A percentile compares a stretch with the other conserved stretches of the same genome.
Conservation (phyloP, 305 asterid genomes). For the Lippia alba region DNA sequence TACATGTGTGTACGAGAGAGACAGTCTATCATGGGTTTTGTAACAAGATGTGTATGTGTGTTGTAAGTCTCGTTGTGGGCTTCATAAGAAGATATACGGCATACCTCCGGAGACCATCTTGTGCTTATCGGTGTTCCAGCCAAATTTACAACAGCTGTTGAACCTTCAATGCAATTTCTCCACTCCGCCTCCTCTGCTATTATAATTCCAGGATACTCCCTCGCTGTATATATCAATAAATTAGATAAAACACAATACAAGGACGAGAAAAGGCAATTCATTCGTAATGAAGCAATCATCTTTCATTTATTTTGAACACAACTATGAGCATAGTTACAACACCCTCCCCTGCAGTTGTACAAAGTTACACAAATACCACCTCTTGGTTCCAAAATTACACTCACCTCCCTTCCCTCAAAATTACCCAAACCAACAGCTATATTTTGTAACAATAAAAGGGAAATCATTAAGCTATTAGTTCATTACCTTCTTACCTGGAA, state of each 20-base stretch:
- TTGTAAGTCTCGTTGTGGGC: neutral
- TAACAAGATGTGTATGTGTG: no score
- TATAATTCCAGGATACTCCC: slow-evolving; percentile 72
- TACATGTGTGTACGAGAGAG: no score
- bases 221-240: slow-evolving; percentile 47
- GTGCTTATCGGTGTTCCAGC: slow-evolving; percentile 92
- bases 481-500: slow-evolving; percentile 99
- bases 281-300: slow-evolving; percentile 4
- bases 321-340: neutral
- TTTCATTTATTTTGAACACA: neutral
- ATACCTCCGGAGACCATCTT: slow-evolving; percentile 94
- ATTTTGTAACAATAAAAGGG: neutral
- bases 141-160: slow-evolving; percentile 93
- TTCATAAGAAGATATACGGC: slow-evolving; percentile 6
- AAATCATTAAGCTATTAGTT: slow-evolving; percentile 38
- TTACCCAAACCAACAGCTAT: neutral
- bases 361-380: no score
- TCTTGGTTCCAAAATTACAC: neutral
- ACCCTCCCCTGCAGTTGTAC: neutral
- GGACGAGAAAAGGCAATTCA: slow-evolving; percentile 17
- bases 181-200: slow-evolving; percentile 88
- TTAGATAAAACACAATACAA: slow-evolving; percentile 21
- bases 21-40: no score
- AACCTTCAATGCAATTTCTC: slow-evolving; percentile 78
- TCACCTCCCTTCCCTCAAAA: neutral